Conservation (phyloP, 1,139 yeast species). For the Yarrowia galli region DNA sequence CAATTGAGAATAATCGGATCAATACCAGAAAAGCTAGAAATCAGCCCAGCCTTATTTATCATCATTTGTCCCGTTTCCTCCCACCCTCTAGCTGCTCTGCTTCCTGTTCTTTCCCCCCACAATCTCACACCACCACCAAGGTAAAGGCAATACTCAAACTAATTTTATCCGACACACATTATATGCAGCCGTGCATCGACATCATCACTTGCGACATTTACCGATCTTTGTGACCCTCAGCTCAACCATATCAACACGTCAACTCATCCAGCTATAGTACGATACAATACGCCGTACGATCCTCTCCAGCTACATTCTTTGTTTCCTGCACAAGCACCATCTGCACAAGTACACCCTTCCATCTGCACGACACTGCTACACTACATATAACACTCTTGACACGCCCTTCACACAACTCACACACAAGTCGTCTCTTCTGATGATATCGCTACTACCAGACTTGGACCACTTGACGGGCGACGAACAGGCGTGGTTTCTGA, state of each 20-base stretch:
- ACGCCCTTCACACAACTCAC: neutral
- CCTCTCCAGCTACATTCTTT: too few relatives aligned
- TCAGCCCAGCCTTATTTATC: neutral
- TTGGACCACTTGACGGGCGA: conserved; percentile 42
- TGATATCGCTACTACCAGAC: conserved; percentile 27
- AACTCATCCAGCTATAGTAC: too few relatives aligned
- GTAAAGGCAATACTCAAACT: conserved; percentile 7
- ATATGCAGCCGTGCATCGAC: conserved; percentile 26
- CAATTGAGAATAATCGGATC: neutral
- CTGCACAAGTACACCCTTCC: too few relatives aligned
- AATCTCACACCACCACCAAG: conserved; percentile 4
- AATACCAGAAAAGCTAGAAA: neutral
- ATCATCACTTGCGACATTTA: conserved; percentile 19
- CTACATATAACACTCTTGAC: neutral
- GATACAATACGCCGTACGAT: too few relatives aligned
- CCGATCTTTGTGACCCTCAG: neutral
- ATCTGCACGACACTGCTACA: neutral
- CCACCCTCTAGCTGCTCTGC: neutral
- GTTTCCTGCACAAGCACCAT: too few relatives aligned
- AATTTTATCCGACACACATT: conserved; percentile 22
- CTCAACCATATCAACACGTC: too few relatives aligned
- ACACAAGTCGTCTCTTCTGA: neutral
- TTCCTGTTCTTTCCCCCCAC: neutral
- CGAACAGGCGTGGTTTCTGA: conserved; percentile 64
- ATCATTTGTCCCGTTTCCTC: neutral